Evolutionary conservation across 306 rosid species (phyloP), one percentile per base, ranked within the genome.

Genomic region (Cucumis melo): DNA sequence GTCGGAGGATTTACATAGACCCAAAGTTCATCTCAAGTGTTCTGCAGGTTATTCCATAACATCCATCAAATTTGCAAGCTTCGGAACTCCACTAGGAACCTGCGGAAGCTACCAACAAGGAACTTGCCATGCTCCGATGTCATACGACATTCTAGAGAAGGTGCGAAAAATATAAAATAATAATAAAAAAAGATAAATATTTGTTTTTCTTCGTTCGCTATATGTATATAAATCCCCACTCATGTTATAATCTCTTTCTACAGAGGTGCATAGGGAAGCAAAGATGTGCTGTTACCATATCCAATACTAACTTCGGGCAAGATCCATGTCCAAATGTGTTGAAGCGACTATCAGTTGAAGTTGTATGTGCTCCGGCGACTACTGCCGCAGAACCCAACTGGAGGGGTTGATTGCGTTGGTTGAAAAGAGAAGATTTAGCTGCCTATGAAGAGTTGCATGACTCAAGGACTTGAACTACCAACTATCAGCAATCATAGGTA

Each of bases 281-380:
- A 24, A 87, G 93, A 83, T 95, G 99, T 77, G 80, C 78, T n/a
- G 92, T 95, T 75, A 86, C 93, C 78, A 93, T 95, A 79, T 78
- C 97, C 83, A 92, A 89, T 85, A 87, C 90, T 17, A 92, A 90
- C 88, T 95, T 95, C 9, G 98, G 98, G 55, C 55, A 63, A 48
- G 99, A 95, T 68, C 99, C 99, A 16, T 95, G 99, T 79, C 99
- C 99, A 0, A 95, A 92, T 34, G 98, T 95, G 81, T 74, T 90
- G 89, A 95, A 95, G 88, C 86, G 97, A 80, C 82, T 95, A 64
- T 82, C 99, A 27, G 99, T 95, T 48, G 98, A 95, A 87, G 99
- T 96, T 63, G 88, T 95, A 68, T 95, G 99, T 58, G 77, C 88
- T 71, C 93, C 97, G 13, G 54, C 48, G 51, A 60, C 81, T 5